Conservation (phyloP, 768 basidiomycete species). For the Gyrodon lividus region DNA sequence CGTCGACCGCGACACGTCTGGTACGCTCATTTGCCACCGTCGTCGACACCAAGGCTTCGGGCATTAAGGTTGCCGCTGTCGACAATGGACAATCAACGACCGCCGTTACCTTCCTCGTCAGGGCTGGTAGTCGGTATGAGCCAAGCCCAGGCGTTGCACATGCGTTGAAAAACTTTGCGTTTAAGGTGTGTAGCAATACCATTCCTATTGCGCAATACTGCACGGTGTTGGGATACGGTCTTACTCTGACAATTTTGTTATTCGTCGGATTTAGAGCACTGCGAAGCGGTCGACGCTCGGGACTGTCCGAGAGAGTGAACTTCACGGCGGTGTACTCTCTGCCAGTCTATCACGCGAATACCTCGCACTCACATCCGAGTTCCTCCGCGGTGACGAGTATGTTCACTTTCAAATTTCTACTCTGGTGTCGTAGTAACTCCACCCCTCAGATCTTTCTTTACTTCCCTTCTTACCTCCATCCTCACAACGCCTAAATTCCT, state of each 20-base stretch:
- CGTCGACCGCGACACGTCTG: slow-evolving; percentile 57
- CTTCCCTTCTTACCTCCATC: slow-evolving; percentile 83
- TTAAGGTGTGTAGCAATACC: slow-evolving; percentile 69
- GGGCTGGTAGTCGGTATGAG: slow-evolving; percentile 90
- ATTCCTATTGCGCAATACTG: neutral
- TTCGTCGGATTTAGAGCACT: slow-evolving; percentile 64
- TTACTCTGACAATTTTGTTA: too few relatives aligned
- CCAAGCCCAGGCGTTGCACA: slow-evolving; percentile 87
- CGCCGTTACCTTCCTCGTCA: slow-evolving; percentile 86
- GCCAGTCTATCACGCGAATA: slow-evolving; percentile 85
- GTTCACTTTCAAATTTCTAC: slow-evolving; percentile 35
- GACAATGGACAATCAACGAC: slow-evolving; percentile 84
- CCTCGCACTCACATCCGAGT: slow-evolving; percentile 91
- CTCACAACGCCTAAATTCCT: slow-evolving; percentile 80
- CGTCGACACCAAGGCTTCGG: slow-evolving; percentile 59
- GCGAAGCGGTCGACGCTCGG: slow-evolving; percentile 83
- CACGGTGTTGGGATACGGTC: neutral
- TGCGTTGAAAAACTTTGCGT: slow-evolving; percentile 96
- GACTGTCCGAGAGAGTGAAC: slow-evolving; percentile 88
- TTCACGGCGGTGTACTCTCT: slow-evolving; percentile 90
- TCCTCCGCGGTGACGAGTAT: slow-evolving; percentile 93
- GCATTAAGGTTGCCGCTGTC: slow-evolving; percentile 82
- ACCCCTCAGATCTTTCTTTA: slow-evolving; percentile 73
- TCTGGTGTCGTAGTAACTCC: neutral
- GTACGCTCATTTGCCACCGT: slow-evolving; percentile 81